phyloP scores from a whole-genome alignment of 2,329 filamentous ascomycete species.

The Trichoderma breve region DNA sequence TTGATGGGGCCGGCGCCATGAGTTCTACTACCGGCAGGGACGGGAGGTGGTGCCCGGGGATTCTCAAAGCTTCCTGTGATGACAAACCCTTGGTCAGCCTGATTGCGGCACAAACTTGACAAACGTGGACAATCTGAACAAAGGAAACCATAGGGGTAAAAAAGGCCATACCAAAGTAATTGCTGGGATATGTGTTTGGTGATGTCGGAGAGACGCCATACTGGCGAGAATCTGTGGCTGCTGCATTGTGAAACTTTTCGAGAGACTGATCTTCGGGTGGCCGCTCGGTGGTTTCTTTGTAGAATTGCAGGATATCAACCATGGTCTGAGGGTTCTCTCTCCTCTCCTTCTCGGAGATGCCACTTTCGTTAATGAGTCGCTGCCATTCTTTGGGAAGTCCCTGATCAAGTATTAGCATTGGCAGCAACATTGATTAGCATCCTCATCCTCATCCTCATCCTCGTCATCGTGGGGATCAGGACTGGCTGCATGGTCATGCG shows the following conservation, averaged over 20 bases:
- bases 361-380: constrained; percentile 88
- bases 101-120: constrained; percentile 62
- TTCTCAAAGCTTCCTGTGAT: constrained; percentile 96
- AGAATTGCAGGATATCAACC: constrained; percentile 93
- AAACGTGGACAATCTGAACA: constrained; percentile 48
- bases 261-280: constrained; percentile 82
- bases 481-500: constrained; percentile 8
- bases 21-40: constrained; percentile 59
- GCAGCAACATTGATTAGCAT: neutral
- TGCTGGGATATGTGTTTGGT: constrained; percentile 53
- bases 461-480: neutral
- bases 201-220: constrained; percentile 46
- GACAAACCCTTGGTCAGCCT: constrained; percentile 63
- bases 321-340: constrained; percentile 94
- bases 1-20: constrained; percentile 43
- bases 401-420: constrained; percentile 44
- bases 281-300: constrained; percentile 86
- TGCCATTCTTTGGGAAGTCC: constrained; percentile 98
- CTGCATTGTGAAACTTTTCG: constrained; percentile 93
- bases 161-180: constrained; percentile 52
- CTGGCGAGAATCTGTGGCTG: constrained; percentile 54
- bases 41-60: constrained; percentile 85
- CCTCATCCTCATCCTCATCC: neutral
- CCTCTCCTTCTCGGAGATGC: constrained; percentile 93
- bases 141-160: constrained; percentile 36